Percentiles rank a stretch among this genome's conserved stretches.
Conservation (phyloP, 2,329 filamentous ascomycete genomes). For the Colletotrichum musicola region DNA sequence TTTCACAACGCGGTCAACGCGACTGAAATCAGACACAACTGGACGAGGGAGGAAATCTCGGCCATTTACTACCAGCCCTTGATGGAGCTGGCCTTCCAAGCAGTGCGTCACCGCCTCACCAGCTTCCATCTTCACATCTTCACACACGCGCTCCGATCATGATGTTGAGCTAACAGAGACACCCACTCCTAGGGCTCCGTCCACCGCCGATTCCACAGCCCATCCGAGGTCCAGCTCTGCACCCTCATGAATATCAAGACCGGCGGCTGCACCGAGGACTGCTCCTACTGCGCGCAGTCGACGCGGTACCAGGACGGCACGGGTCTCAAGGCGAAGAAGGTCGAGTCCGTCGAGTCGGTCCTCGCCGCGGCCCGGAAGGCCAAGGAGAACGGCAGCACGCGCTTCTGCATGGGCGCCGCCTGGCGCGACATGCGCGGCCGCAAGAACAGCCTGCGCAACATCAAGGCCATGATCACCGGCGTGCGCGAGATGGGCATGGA, state of each 20-base stretch:
- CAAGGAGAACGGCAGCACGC: conserved; percentile 85
- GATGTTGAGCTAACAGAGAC: background rate
- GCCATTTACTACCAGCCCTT: conserved; percentile 86
- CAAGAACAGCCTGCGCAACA: conserved; percentile 84
- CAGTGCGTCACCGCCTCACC: conserved; percentile 63
- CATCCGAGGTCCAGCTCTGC: conserved; percentile 88
- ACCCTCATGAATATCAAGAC: conserved; percentile 98
- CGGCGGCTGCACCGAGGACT: conserved; percentile 91
- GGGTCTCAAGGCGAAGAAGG: conserved; percentile 82
- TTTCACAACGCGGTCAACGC: conserved; percentile 69
- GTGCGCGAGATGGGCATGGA: conserved; percentile 89
- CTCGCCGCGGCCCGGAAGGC: conserved; percentile 82
- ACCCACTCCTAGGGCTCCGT: conserved; percentile 71
- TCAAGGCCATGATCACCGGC: conserved; percentile 87
- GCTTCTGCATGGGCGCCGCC: conserved; percentile 95
- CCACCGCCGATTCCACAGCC: conserved; percentile 88
- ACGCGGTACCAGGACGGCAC: conserved; percentile 83
- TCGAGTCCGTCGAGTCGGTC: conserved; percentile 84
- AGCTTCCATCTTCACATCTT: background rate
- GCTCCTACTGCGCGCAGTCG: conserved; percentile 92
- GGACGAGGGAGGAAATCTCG: conserved; percentile 85
- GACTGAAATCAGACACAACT: conserved; percentile 74
- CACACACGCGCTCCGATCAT: background rate
- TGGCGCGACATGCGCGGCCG: conserved; percentile 95
- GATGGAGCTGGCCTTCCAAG: conserved; percentile 81